These are phyloP conservation scores for Bolboschoenoplectus hybrid DNA, from an alignment of 202 grass and related monocot genomes.

Conservation along the genomic window DNA sequence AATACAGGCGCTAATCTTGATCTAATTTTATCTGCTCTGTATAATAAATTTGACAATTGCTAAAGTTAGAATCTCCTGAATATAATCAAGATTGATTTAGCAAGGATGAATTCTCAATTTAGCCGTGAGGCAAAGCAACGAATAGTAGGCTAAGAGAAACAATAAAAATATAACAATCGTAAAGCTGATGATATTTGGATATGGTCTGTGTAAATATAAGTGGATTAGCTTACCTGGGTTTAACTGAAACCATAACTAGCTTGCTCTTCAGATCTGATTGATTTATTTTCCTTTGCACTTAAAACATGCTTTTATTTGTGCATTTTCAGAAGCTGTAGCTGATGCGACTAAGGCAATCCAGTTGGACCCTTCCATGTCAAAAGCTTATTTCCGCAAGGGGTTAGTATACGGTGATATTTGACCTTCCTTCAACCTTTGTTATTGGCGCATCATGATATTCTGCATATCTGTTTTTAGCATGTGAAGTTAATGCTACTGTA, in stretches of 20 bases:
- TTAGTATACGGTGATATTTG: constrained; percentile 38
- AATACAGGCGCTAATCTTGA: background rate
- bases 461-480: constrained; percentile 11
- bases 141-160: background rate
- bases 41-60: background rate
- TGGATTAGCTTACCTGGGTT: background rate
- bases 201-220: background rate
- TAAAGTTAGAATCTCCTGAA: constrained; percentile 24
- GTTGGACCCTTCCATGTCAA: constrained; percentile 73
- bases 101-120: background rate
- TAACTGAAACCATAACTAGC: background rate
- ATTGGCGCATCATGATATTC: background rate
- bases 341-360: constrained; percentile 93
- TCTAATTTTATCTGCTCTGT: background rate
- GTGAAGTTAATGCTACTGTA: background rate
- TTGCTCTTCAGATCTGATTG: background rate
- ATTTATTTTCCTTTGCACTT: background rate
- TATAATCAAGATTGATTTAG: constrained; percentile 21
- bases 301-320: background rate
- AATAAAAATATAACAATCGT: background rate
- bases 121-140: too few species aligned
- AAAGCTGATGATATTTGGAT: background rate
- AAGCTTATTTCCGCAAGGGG: constrained; percentile 96
- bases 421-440: background rate
- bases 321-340: constrained; percentile 78